Evolutionary conservation across 2,329 filamentous ascomycete species (phyloP), one percentile per base, ranked within the genome.

Genomic region (Nothopassalora personata): DNA sequence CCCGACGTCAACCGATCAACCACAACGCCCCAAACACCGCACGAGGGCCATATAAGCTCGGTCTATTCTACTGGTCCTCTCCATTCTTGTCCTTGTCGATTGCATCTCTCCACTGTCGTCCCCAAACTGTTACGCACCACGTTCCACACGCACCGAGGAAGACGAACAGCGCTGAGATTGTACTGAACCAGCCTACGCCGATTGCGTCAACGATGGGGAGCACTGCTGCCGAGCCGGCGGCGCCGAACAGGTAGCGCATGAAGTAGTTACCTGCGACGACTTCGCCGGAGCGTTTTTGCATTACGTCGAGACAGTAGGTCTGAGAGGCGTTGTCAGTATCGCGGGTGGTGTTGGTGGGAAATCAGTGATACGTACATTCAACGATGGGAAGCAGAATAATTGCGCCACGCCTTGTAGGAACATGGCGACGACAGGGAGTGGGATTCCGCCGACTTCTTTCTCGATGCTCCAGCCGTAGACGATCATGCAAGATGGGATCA

Each of bases 301-400:
- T 90, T 11, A 93, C 89, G 71, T 94, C 89, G 45, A 94, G 74
- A 70, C 89, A 92, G 74, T 94, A 92, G 0, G 88, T 89, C 39
- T 61, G 58, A 10, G 45, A 15, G 33, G n/a, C 28, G 1, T 49
- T 5, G 19, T 49, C 47, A 49, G 47, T 28, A 18, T 3, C 10
- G 6, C 30, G 2, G 5, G 6, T 28, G 18, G 18, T 19, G 9
- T 18, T 18, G 19, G 10, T 18, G 19, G 6, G n/a, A 31, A 23
- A 19, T 71, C 1, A 15, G 19, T 27, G 23, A 49, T 49, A 43
- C 39, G 13, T 18, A 43, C 39, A 2, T 92, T 91, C 61, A 92
- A 72, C 51, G 82, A 84, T 0, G 88, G 88, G 68, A 91, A 91
- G 66, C 86, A 89, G 68, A 90, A 89, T 5, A 91, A 76, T 72